These are phyloP conservation scores for Tritrichomonas foetus DNA, from an alignment of 208 protist species.

Conservation along the genomic window DNA sequence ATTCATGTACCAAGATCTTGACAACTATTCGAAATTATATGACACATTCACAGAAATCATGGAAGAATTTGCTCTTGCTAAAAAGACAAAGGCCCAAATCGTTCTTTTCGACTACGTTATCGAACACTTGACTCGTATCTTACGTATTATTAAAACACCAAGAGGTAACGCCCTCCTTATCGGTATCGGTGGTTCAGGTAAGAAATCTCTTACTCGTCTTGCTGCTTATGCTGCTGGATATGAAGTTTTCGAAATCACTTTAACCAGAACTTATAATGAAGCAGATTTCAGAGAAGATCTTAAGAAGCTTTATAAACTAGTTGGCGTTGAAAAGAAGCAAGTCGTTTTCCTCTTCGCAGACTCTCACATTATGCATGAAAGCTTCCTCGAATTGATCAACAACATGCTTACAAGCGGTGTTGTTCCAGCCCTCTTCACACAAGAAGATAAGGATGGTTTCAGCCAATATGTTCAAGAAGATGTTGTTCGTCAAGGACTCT, in stretches of 20 bases:
- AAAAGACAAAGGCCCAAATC: slow-evolving; percentile 79
- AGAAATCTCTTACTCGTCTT: slow-evolving; percentile 88
- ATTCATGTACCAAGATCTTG: slow-evolving; percentile 48
- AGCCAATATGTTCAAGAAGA: slow-evolving; percentile 79
- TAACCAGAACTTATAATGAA: slow-evolving; percentile 90
- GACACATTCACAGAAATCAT: slow-evolving; percentile 76
- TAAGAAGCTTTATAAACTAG: slow-evolving; percentile 77
- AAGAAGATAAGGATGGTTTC: slow-evolving; percentile 89
- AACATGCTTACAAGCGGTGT: slow-evolving; percentile 95
- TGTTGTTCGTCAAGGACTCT: slow-evolving; percentile 66
- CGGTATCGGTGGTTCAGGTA: slow-evolving; percentile 91
- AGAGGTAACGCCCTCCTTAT: slow-evolving; percentile 91
- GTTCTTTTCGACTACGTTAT: slow-evolving; percentile 97
- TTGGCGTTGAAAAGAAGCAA: slow-evolving; percentile 68
- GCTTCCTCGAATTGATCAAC: slow-evolving; percentile 97
- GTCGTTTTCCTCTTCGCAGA: slow-evolving; percentile 96
- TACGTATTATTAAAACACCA: slow-evolving; percentile 83
- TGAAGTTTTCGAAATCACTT: slow-evolving; percentile 88
- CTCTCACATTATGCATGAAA: slow-evolving; percentile 89
- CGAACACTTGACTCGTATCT: slow-evolving; percentile 86
- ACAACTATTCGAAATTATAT: slow-evolving; percentile 66
- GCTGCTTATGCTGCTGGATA: slow-evolving; percentile 77
- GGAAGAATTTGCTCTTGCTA: slow-evolving; percentile 80
- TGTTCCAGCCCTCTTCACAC: slow-evolving; percentile 91
- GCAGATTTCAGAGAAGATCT: slow-evolving; percentile 90